Evolutionary conservation across 2,329 filamentous ascomycete species (phyloP), one percentile per base, ranked within the genome.

Genomic region (Colletotrichum sojae): DNA sequence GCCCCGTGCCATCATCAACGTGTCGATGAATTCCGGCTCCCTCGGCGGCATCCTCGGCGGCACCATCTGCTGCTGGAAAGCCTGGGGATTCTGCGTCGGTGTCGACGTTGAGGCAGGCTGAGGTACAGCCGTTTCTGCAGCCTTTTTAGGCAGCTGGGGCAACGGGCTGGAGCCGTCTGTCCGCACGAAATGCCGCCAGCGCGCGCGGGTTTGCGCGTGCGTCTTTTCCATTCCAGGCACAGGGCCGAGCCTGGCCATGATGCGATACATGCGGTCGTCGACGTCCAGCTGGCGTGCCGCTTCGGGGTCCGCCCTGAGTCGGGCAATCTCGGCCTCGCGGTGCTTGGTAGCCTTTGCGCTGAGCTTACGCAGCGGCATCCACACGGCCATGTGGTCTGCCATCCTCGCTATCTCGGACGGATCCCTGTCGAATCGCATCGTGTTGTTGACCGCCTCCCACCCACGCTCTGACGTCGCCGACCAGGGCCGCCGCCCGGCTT

Each of bases 281-380:
- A 81, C 76, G 68, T 89, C 87, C 2, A 89, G 77, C 27, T 82
- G 79, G 15, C 80, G 79, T 2, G 85, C 85, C 15, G 85, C 86
- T 6, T 83, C 81, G 0, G 83, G 83, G 46, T 89, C 80, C 1
- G 78, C 78, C 22, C 81, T 82, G 20, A 90, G 79, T 1, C 87
- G 83, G 10, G 76, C 74, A 12, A 89, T 78, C 74, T 90, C 87
- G 0, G 81, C 77, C 8, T 84, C 83, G 5, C 88, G 83, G 69
- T 89, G 85, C 67, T 80, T 83, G 48, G 80, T 82, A 0, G 87
- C 86, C 70, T 86, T 85, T 60, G 83, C 73, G 73, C 87, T 87
- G 1, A 90, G 80, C 71, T 85, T 88, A 54, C 84, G 83, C 55
- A 90, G 77, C 0, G 88, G 87, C 51, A 88, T 74, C 79, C 87